Base-by-base conservation (phyloP, 495 filamentous ascomycete species). In the Penicillium diatomitis region DNA sequence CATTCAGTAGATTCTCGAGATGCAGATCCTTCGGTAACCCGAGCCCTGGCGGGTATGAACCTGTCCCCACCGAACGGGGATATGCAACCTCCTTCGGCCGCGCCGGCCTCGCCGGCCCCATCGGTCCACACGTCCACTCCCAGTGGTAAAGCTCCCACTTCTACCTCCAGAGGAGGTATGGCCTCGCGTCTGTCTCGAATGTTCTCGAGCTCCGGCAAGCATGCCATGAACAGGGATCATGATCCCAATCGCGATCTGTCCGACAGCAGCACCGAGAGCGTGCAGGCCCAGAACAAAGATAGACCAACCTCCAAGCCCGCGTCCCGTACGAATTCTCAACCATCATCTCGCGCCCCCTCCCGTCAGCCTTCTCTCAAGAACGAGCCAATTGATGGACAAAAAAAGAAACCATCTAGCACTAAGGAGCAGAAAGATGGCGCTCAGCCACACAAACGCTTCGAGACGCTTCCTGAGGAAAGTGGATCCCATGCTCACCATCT, bases 401-500 rank as follows among this genome's bases (percentile, higher is more conserved):
- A 63, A 56, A 69, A 66, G 50, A 66, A 69, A 46, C 38, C 61
- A 34, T 50, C 47, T 44, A 53, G 52, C 52, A 46, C 53, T 40
- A 72, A 73, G 39, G 73, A 78, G 20, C 52, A 62, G 28, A 75
- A 75, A 56, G 73, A 76, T 34, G 55, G 52, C 5, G 56, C 64
- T 5, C 51, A 64, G 0, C 53, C 55, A 4, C 73, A 75, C 39
- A 77, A 73, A 55, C 78, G 85, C 10, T 88, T 85, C 58, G 79
- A 80, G 59, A 48, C 74, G 12, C 62, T 74, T 35, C 63, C 74
- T 3, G 80, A 87, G 52, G 85, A 85, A 56, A 37, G 50, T 11
- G 60, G 57, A 43, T 77, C 80, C 6, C 92, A 98, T 59, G 82
- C 86, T 50, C 92, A 98, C 62, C 77, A 88, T 54, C 79, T 98